Base-by-base conservation (phyloP, 257 asterid species). In the Penstemon davidsonii region DNA sequence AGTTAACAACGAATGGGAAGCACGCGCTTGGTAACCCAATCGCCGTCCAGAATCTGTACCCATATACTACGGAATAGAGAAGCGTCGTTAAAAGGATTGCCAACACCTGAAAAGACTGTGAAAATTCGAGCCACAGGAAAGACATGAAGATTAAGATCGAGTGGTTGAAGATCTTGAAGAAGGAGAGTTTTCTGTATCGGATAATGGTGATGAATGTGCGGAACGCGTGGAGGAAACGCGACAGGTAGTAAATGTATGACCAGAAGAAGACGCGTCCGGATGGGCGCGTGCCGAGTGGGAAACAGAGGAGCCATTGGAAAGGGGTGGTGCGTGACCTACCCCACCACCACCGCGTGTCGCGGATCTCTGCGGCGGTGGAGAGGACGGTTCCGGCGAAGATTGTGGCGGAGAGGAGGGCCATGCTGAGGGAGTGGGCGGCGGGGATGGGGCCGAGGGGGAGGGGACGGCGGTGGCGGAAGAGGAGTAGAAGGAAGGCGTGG, bases 251-350 rank as follows among this genome's bases (percentile, higher is more conserved):
- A 0, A 76, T 62, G 74, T 91, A 88, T 0, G 98, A 92, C 98
- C 98, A 91, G 85, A 91, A 88, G 86, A 91, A 91, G 0, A 91
- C 97, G 76, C 96, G 89, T 4, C 96, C 96, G 0, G 95, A 85
- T 63, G 97, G 95, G 57, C 97, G 97, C 0, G 93, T 91, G 25
- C 97, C 96, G 0, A 91, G 68, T 0, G 96, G 96, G 66, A 91
- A 88, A 55, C 97, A 91, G 61, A 91, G 83, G 54, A 88, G 85
- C 97, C 97, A 91, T 64, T 91, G 93, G 50, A 84, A 71, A 0
- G 97, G 73, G 4, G 95, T 88, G 55, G 87, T 88, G 25, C 83
- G 80, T n/a, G 82, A 75, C 19, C 96, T 79, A 3, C 87, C 78
- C 96, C 96, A 88, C 77, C 79, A 76, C 96, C 96, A 88, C 37